These are phyloP conservation scores for Paramyrothecium roridum DNA, from an alignment of 2,329 filamentous ascomycete genomes.

Conservation along the genomic window DNA sequence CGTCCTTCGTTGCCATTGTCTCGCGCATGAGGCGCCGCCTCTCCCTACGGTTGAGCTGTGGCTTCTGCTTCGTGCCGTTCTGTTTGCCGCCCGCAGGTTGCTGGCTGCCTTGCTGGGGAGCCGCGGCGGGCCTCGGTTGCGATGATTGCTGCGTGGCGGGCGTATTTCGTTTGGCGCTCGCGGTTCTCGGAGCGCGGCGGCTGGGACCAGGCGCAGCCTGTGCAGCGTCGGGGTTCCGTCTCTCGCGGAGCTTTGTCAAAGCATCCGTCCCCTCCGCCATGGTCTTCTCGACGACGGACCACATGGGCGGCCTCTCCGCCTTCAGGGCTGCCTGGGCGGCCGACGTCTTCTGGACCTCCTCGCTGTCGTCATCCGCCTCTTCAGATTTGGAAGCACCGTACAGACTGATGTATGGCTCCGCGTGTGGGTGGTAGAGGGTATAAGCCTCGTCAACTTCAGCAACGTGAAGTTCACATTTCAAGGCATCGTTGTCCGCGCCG, in stretches of 20 bases:
- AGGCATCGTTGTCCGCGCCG: slow-evolving; percentile 44
- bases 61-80: slow-evolving; percentile 11
- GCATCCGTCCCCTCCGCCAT: slow-evolving; percentile 53
- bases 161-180: slow-evolving; percentile 10
- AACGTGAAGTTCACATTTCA: slow-evolving; percentile 60
- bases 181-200: slow-evolving; percentile 10
- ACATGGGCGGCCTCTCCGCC: slow-evolving; percentile 58
- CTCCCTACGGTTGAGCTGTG: slow-evolving; percentile 31
- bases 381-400: slow-evolving; percentile 40
- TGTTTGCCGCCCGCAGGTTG: slow-evolving; percentile 12
- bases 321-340: slow-evolving; percentile 41
- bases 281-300: slow-evolving; percentile 63
- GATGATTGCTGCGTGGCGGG: slow-evolving; percentile 9
- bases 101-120: slow-evolving; percentile 14
- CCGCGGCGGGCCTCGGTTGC: slow-evolving; percentile 13
- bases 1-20: slow-evolving; percentile 27
- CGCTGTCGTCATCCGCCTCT: slow-evolving; percentile 33
- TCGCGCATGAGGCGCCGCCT: slow-evolving; percentile 31
- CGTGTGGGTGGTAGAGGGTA: slow-evolving; percentile 67
- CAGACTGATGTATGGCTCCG: slow-evolving; percentile 66
- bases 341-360: slow-evolving; percentile 32
- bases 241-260: slow-evolving; percentile 54
- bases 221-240: slow-evolving; percentile 25
- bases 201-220: slow-evolving; percentile 7
- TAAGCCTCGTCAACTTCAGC: slow-evolving; percentile 75